phyloP scores from a whole-genome alignment of 768 basidiomycete species.

The Lentinula boryana region DNA sequence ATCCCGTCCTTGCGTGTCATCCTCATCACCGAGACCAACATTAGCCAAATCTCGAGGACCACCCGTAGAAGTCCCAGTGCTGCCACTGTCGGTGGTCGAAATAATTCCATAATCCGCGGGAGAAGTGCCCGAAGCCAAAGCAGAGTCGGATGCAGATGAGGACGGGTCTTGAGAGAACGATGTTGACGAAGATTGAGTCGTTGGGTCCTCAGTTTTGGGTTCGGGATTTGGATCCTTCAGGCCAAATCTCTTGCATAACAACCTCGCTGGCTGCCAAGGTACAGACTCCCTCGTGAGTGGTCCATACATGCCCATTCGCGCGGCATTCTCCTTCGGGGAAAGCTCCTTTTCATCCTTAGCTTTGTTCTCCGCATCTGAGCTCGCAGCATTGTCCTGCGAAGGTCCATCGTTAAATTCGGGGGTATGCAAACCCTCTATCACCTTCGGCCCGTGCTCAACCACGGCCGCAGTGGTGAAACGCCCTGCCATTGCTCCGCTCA shows the following conservation, averaged over 20 bases:
- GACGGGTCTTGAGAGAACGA: background rate
- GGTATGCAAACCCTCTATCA: conserved; percentile 63
- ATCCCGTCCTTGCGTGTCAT: conserved; percentile 83
- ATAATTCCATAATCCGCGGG: background rate
- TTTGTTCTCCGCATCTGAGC: conserved; percentile 26
- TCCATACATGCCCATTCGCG: conserved; percentile 86
- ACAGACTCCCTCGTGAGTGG: conserved; percentile 70
- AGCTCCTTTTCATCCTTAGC: conserved; percentile 47
- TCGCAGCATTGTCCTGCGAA: conserved; percentile 13
- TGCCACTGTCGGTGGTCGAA: conserved; percentile 9
- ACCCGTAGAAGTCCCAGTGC: conserved; percentile 11
- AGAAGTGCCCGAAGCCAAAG: background rate
- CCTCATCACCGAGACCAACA: conserved; percentile 80
- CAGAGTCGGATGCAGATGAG: background rate
- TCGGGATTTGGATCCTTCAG: conserved; percentile 79
- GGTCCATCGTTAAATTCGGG: conserved; percentile 27
- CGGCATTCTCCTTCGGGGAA: conserved; percentile 77
- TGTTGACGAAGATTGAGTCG: background rate
- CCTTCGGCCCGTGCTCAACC: conserved; percentile 58
- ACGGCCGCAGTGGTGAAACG: conserved; percentile 84
- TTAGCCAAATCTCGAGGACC: conserved; percentile 65
- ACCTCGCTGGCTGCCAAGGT: conserved; percentile 74
- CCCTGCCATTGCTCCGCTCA: conserved; percentile 87
- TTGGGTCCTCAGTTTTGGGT: conserved; percentile 6
- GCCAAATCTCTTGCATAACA: conserved; percentile 92